Percentiles rank a stretch among this genome's conserved stretches.
Conservation (phyloP, 108 stramenopile species). For the Stephanodiscus minutulus region DNA sequence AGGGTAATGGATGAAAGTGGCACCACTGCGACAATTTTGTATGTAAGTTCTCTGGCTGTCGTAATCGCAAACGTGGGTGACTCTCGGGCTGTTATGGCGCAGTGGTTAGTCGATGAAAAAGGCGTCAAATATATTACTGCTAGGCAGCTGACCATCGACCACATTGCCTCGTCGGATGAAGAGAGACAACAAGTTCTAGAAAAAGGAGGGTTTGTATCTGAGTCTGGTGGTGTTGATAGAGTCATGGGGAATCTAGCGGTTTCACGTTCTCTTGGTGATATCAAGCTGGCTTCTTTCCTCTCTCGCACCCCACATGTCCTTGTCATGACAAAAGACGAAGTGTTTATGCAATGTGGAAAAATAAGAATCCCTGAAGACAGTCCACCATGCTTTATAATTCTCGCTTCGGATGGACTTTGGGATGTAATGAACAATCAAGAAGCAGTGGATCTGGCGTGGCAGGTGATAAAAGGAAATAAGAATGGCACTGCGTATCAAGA, state of each 20-base stretch:
- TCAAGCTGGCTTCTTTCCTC: constrained; percentile 54
- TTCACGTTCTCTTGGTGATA: constrained; percentile 87
- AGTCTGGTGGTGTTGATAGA: constrained; percentile 59
- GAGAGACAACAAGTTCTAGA: constrained; percentile 64
- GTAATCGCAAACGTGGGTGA: constrained; percentile 91
- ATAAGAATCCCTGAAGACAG: constrained; percentile 1
- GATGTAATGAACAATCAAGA: constrained; percentile 92
- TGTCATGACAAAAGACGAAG: constrained; percentile 54
- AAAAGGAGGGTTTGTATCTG: constrained; percentile 73
- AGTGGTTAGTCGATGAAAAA: constrained; percentile 33
- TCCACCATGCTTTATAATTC: constrained; percentile 79
- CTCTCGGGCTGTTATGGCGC: constrained; percentile 84
- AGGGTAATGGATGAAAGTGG: constrained; percentile 77
- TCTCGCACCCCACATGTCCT: constrained; percentile 76
- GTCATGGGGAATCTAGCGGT: constrained; percentile 93
- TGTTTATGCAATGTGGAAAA: constrained; percentile 47
- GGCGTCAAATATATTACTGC: constrained; percentile 38
- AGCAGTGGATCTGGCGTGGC: constrained; percentile 71
- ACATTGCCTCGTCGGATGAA: constrained; percentile 71
- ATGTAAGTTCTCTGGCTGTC: constrained; percentile 66
- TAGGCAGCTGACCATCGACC: constrained; percentile 84
- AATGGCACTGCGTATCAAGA: constrained; percentile 69
- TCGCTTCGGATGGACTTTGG: constrained; percentile 97
- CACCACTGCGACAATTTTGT: constrained; percentile 76
- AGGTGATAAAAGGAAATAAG: constrained; percentile 20